Evolutionary conservation across 2,329 filamentous ascomycete genomes (phyloP), one percentile per base, ranked within the genome.

Genomic region (Penicillium polonicum): DNA sequence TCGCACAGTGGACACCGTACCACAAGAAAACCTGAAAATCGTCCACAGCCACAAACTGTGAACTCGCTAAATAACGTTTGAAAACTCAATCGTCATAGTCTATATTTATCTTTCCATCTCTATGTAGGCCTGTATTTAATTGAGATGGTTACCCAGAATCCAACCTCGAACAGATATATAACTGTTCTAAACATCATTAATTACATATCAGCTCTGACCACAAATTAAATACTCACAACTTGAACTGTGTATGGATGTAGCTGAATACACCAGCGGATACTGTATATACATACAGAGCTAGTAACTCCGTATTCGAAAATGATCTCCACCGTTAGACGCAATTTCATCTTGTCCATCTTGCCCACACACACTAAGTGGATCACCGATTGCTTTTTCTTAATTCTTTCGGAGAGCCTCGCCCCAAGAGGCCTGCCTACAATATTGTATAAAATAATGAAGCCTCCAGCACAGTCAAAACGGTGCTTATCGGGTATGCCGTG

Each of bases 331-430:
- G 36, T 57, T 59, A 45, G 50, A 57, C 55, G 52, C 48, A 58
- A 60, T 57, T 57, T 62, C 39, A 39, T 55, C 48, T 55, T 55
- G 43, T 59, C 61, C 39, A 39, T 57, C 48, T 55, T 55, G 43
- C 57, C 61, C 61, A 65, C 57, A 64, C 56, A 36, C 36, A 38
- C 51, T 38, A 59, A 55, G 64, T 66, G 64, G 64, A 64, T 60
- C 61, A 43, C 27, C 52, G 45, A 55, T 62, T 64, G 57, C 64
- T 58, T 59, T 62, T 49, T 59, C 46, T 51, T 51, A 8, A 27
- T 52, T 52, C 42, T 60, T 48, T 52, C 48, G 39, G 57, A 56
- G 58, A 63, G 63, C 57, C 63, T 65, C 61, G 58, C 57, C 57
- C 58, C 42, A 12, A 52, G 31, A 48, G 53, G 50, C 57, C n/a